Percentiles rank a stretch among this genome's conserved stretches.
Conservation (phyloP, 106 monocot species). For the Phalaenopsis aphrodite region DNA sequence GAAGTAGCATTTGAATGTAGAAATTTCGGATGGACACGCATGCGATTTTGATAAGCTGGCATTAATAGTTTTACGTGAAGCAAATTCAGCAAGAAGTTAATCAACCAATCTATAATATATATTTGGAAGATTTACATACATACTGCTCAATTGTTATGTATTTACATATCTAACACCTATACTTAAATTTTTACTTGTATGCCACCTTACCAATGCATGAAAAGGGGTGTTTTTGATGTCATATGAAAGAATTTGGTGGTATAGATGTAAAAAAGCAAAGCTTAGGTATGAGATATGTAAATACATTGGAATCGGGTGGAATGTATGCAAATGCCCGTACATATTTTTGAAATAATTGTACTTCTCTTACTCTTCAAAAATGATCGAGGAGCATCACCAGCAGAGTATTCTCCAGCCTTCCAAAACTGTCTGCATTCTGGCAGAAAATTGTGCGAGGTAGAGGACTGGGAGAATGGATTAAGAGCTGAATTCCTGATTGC, state of each 20-base stretch:
- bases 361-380: constrained; percentile 17
- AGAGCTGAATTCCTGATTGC: constrained; percentile 6
- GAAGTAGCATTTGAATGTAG: constrained; percentile 97
- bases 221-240: no score
- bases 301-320: no score
- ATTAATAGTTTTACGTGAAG: neutral
- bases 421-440: constrained; percentile 64
- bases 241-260: no score
- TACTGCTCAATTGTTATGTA: no score
- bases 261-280: no score
- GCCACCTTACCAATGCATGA: no score
- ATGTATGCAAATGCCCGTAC: no score
- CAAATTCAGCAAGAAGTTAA: neutral
- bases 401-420: constrained; percentile 79
- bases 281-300: no score
- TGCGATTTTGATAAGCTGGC: constrained; percentile 49
- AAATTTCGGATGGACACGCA: constrained; percentile 82
- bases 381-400: constrained; percentile 4
- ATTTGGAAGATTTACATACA: no score
- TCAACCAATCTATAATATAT: neutral
- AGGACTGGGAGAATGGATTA: neutral
- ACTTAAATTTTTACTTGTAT: no score
- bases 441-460: neutral
- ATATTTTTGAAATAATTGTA: neutral
- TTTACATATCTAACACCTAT: no score